Percentiles rank a stretch among this genome's conserved stretches.
These are phyloP conservation scores for Colletotrichum higginsianum DNA, from an alignment of 2,329 filamentous ascomycete genomes.

Conservation along the genomic window DNA sequence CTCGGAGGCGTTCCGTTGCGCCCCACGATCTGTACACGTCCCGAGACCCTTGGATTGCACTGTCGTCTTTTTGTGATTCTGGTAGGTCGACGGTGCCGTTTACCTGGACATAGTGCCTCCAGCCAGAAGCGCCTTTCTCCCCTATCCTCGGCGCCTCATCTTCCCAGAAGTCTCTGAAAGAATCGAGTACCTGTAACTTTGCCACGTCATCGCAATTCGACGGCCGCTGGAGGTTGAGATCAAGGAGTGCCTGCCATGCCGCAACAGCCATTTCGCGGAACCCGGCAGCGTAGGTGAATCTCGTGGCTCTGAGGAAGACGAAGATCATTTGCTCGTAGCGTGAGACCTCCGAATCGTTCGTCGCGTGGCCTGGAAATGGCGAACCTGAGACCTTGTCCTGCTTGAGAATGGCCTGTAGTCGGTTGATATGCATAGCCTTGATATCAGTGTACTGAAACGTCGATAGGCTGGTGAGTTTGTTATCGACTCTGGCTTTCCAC, in stretches of 20 bases:
- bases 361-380: constrained; percentile 26
- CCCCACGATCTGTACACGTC: constrained; percentile 69
- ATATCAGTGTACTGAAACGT: constrained; percentile 79
- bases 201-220: constrained; percentile 44
- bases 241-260: constrained; percentile 87
- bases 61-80: constrained; percentile 52
- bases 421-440: constrained; percentile 71
- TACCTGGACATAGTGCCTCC: constrained; percentile 68
- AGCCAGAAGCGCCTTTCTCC: constrained; percentile 79
- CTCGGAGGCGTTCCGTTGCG: constrained; percentile 66
- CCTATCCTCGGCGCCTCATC: constrained; percentile 85
- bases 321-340: constrained; percentile 70
- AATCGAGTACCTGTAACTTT: constrained; percentile 46
- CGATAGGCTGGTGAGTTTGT: constrained; percentile 77
- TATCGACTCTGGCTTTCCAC: constrained; percentile 83
- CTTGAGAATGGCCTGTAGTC: constrained; percentile 50
- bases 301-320: constrained; percentile 80
- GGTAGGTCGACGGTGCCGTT: constrained; percentile 57
- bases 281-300: constrained; percentile 82
- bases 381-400: constrained; percentile 29
- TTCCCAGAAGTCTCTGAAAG: constrained; percentile 87
- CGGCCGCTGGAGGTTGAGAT: constrained; percentile 77
- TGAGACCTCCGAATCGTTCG: background rate
- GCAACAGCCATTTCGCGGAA: constrained; percentile 83
- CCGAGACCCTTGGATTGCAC: constrained; percentile 48